Evolutionary conservation across 2,329 filamentous ascomycete genomes (phyloP), one percentile per base, ranked within the genome.

Genomic region (Scedosporium aurantiacum): DNA sequence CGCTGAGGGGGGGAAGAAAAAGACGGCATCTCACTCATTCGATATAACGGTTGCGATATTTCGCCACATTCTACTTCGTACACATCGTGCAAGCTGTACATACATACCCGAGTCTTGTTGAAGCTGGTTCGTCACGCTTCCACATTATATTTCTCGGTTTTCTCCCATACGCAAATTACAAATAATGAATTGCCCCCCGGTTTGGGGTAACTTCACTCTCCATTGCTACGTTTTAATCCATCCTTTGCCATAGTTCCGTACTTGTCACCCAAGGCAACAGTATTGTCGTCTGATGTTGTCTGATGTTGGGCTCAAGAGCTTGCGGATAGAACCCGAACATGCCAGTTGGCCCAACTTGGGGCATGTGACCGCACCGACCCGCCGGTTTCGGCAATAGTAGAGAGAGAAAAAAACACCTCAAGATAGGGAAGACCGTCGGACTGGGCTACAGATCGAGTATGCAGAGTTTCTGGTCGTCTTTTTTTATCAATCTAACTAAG

Each of bases 291-390:
- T 45, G 61, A 61, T 68, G 67, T 68, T 70, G 68, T 65, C 64
- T 69, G 66, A 66, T 65, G 68, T 68, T 64, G 52, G 65, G 67
- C 67, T 72, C 70, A 71, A 70, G 66, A 67, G 43, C 2, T n/a
- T 57, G 45, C 52, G 6, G 25, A 27, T 57, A 25, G 27, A 32
- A 57, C 52, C 56, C 40, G 40, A 37, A 37, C 32, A 37, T 10
- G 32, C 32, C 32, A 37, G 32, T 12, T 37, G 32, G 32, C 32
- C 32, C 32, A 37, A 37, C 18, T 47, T 14, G 16, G 18, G n/a
- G 18, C 43, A 47, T 47, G 43, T 47, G 43, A 47, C 43, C n/a
- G n/a, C 5, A 6, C 43, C 18, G 43, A 47, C 8, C 18, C 43
- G 16, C 16, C 43, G 43, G 43, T 47, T 14, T 47, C 18, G n/a